phyloP scores from a whole-genome alignment of 1,284 basidiomycete genomes.

The Ustilago tritici region DNA sequence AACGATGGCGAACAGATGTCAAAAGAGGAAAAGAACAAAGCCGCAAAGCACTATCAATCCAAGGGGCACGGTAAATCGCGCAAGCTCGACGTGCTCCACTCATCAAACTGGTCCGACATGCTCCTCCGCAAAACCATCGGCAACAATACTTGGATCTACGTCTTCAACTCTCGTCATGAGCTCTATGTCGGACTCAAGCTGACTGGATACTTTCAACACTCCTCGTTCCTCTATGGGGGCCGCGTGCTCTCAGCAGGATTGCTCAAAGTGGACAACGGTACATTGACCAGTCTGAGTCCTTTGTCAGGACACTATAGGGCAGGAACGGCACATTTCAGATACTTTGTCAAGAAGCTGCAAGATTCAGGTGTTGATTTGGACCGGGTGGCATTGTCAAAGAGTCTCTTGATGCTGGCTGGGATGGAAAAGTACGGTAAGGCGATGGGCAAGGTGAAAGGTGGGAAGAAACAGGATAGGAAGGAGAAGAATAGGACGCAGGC shows the following conservation, averaged over 20 bases:
- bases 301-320: conserved; percentile 61
- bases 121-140: conserved; percentile 58
- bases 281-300: conserved; percentile 51
- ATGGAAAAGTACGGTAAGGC: conserved; percentile 61
- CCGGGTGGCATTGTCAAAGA: conserved; percentile 55
- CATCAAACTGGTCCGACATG: conserved; percentile 55
- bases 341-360: conserved; percentile 59
- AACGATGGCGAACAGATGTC: conserved; percentile 50
- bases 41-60: conserved; percentile 44
- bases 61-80: conserved; percentile 44
- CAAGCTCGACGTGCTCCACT: conserved; percentile 40
- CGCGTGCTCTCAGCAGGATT: conserved; percentile 59
- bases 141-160: conserved; percentile 61
- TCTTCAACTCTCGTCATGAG: conserved; percentile 60
- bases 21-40: conserved; percentile 25
- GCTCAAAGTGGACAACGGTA: conserved; percentile 55
- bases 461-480: conserved; percentile 24
- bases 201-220: conserved; percentile 64
- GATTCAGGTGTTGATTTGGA: conserved; percentile 55
- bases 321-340: conserved; percentile 57
- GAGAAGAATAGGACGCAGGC: conserved; percentile 14
- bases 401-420: conserved; percentile 49
- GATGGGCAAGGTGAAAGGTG: conserved; percentile 49
- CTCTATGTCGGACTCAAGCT: conserved; percentile 62
- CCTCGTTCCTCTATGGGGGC: conserved; percentile 60